A percentile compares a stretch with the other conserved stretches of the same genome.
Evolutionary conservation across 345 rosid genomes (phyloP).

Genomic region (Eucalyptus grandis): DNA sequence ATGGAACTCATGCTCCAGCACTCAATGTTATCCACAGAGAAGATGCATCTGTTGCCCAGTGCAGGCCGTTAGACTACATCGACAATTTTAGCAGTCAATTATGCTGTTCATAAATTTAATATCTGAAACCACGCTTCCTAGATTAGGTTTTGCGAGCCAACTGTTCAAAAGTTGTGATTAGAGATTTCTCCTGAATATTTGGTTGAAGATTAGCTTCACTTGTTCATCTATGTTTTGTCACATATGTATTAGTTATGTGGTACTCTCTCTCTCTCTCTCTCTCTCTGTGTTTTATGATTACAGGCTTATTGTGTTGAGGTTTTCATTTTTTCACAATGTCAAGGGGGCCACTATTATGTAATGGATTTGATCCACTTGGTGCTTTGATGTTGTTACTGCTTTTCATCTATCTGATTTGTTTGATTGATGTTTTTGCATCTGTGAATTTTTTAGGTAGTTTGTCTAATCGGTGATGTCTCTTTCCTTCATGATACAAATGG

Average conservation of each 20-base stretch:
- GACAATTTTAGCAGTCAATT: neutral
- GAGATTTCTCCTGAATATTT: neutral
- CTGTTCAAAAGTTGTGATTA: neutral
- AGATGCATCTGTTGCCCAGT: neutral
- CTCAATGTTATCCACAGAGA: neutral
- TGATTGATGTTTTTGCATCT: neutral
- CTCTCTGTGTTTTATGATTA: neutral
- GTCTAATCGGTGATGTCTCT: slow-evolving; percentile 82
- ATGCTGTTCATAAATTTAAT: neutral
- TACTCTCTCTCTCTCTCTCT: neutral
- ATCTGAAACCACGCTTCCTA: neutral
- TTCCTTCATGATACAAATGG: slow-evolving; percentile 98
- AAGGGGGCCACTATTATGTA: neutral
- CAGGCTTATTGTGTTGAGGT: neutral
- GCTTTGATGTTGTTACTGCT: neutral
- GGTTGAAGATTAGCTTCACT: neutral
- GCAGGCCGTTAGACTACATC: neutral
- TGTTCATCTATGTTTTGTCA: neutral
- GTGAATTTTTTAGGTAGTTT: slow-evolving; percentile 42
- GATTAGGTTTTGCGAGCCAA: neutral
- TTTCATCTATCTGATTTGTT: neutral
- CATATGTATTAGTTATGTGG: neutral
- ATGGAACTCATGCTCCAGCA: neutral
- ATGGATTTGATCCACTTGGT: neutral
- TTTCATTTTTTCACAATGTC: neutral